These are phyloP conservation scores for Pythium folliculosum DNA, from an alignment of 352 stramenopile species.

Conservation along the genomic window DNA sequence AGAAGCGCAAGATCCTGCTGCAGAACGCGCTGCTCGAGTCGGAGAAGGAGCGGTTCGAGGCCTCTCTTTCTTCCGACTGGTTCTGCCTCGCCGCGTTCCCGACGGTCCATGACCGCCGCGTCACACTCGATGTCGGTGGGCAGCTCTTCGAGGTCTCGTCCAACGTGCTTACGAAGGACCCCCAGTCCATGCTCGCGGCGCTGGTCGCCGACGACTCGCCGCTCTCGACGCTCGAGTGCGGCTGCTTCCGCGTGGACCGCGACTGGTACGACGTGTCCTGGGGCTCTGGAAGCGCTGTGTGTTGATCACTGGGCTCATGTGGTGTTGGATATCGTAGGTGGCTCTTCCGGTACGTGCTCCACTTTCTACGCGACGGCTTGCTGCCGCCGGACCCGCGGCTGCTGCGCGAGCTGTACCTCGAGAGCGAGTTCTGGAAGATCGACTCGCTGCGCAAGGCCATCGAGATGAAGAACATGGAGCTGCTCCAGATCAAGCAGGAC, in stretches of 20 bases:
- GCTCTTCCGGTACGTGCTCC: conserved; percentile 77
- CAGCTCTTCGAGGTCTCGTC: conserved; percentile 75
- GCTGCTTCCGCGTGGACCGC: conserved; percentile 74
- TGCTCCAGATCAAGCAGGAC: conserved; percentile 49
- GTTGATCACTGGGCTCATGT: too few species aligned
- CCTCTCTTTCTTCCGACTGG: conserved; percentile 71
- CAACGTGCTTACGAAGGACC: conserved; percentile 52
- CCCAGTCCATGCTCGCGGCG: conserved; percentile 61
- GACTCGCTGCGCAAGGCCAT: conserved; percentile 76
- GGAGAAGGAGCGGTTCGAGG: conserved; percentile 73
- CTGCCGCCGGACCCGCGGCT: conserved; percentile 69
- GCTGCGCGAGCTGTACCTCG: conserved; percentile 66
- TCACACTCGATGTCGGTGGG: conserved; percentile 70
- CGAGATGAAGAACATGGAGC: conserved; percentile 66
- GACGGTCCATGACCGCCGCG: conserved; percentile 38
- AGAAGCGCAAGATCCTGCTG: conserved; percentile 75
- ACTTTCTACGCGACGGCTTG: conserved; percentile 76
- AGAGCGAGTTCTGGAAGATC: conserved; percentile 86
- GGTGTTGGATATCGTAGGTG: conserved; percentile 33
- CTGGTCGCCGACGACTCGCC: conserved; percentile 68
- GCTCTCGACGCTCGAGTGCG: conserved; percentile 51
- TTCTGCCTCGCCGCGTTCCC: conserved; percentile 67
- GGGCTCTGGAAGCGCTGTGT: too few species aligned
- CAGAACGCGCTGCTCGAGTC: conserved; percentile 74
- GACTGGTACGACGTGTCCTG: conserved; percentile 44